Percentiles rank a stretch among this genome's conserved stretches.
phyloP scores from a whole-genome alignment of 768 basidiomycete species.

The Boletales sp. region DNA sequence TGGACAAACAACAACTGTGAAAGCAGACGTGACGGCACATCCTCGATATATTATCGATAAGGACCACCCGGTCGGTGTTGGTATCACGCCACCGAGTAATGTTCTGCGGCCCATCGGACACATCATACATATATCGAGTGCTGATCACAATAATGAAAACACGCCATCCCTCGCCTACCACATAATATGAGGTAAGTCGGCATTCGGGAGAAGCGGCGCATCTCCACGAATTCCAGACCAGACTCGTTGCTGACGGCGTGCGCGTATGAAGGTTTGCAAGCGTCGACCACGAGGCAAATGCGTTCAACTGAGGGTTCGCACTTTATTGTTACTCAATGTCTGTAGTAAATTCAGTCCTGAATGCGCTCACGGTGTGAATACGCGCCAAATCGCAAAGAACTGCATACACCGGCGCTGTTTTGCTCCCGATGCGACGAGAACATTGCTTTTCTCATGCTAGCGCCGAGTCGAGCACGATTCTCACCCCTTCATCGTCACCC shows the following conservation, averaged over 20 bases:
- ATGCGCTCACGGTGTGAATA: no score
- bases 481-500: no score
- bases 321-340: no score
- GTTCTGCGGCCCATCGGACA: not conserved
- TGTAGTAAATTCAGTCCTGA: no score
- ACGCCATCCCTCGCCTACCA: not conserved
- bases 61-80: not conserved
- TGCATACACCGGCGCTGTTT: no score
- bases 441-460: no score
- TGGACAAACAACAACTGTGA: not conserved
- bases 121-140: not conserved
- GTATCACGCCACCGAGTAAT: not conserved
- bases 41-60: constrained; percentile 4
- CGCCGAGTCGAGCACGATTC: no score
- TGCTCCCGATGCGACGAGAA: no score
- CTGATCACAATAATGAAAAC: constrained; percentile 9
- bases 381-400: no score
- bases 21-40: not conserved
- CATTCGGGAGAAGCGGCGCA: not conserved
- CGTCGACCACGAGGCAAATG: not conserved
- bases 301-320: not conserved
- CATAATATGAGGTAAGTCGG: constrained; percentile 7
- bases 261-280: not conserved
- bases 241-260: not conserved
- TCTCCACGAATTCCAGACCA: not conserved